Conservation (phyloP, 352 stramenopile species). For the Phytophthora litchii region DNA sequence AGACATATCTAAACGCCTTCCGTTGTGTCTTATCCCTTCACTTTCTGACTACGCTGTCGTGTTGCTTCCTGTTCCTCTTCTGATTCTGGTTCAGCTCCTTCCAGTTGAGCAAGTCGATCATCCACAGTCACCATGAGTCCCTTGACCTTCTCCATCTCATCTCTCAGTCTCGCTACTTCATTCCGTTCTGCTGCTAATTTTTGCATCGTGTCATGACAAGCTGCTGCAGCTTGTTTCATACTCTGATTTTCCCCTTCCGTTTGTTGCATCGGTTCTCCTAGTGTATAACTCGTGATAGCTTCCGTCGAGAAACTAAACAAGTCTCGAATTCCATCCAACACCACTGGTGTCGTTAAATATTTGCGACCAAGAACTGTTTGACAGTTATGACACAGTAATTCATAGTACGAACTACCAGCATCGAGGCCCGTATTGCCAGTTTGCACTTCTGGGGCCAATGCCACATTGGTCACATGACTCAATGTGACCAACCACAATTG, state of each 20-base stretch:
- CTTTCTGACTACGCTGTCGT: conserved; percentile 8
- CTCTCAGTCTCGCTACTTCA: conserved; percentile 56
- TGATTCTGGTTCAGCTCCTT: conserved; percentile 56
- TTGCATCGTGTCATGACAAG: conserved; percentile 43
- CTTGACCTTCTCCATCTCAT: conserved; percentile 84
- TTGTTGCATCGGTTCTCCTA: conserved; percentile 65
- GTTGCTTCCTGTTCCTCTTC: conserved; percentile 28
- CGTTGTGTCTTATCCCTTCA: conserved; percentile 16
- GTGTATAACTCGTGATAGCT: conserved; percentile 77
- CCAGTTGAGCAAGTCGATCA: conserved; percentile 66
- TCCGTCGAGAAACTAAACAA: conserved; percentile 78
- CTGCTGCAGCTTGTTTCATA: conserved; percentile 35
- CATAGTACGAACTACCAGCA: conserved; percentile 71
- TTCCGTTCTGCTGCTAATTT: conserved; percentile 52
- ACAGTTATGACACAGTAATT: conserved; percentile 83
- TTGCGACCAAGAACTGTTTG: conserved; percentile 77
- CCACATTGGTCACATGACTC: conserved; percentile 74
- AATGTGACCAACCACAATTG: conserved; percentile 78
- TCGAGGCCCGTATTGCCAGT: conserved; percentile 61
- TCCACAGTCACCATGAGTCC: conserved; percentile 77
- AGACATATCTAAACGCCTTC: conserved; percentile 35
- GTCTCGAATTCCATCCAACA: conserved; percentile 66
- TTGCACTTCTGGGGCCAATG: conserved; percentile 43
- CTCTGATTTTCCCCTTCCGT: conserved; percentile 4
- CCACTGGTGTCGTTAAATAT: conserved; percentile 74